Base-by-base conservation (phyloP, 2,329 filamentous ascomycete species). In the Neurospora sp. region DNA sequence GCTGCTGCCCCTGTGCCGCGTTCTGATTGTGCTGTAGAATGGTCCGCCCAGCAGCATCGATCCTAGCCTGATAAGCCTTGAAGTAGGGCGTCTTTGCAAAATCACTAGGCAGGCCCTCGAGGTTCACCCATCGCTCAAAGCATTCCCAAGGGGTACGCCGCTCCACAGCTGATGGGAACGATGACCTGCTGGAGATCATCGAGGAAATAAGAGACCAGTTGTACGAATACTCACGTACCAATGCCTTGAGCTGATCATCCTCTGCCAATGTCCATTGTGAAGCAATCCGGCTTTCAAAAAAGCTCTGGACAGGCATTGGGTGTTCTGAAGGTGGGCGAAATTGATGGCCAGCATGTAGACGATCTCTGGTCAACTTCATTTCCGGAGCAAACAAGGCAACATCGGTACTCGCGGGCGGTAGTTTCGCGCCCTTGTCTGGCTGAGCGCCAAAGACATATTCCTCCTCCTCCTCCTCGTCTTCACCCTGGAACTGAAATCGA, bases 11-110 rank as follows among this genome's bases (percentile, higher is more conserved):
- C 71, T 75, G 79, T 73, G 76, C 77, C 67, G 84, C 83, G 36
- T 83, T 81, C 70, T 87, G 83, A 69, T 87, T 86, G 67, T 86
- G 84, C 70, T 86, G 83, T 66, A 80, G 79, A 71, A 88, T 86
- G 38, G 82, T 79, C 62, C 84, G 81, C 75, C 90, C 87, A 0
- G 87, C 88, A 9, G 83, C 80, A 69, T 90, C 87, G 38, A 90
- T 89, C 38, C 89, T 82, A 10, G 81, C 81, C 73, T 87, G 88
- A 77, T 90, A 90, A 1, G 86, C 81, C 76, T 93, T 93, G 84
- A 98, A 99, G 78, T 98, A 99, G 66, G 94, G 91, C 0, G 93
- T 97, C 81, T 97, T 97, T 19, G 91, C 90, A 91, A 98, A 96
- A 74, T 99, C 96, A 11, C 91, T 88, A 4, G 96, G 95, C 43